Percentiles rank a stretch among this genome's conserved stretches.
Evolutionary conservation across 257 asterid genomes (phyloP).

Genomic region (Lithospermum erythrorhizon): DNA sequence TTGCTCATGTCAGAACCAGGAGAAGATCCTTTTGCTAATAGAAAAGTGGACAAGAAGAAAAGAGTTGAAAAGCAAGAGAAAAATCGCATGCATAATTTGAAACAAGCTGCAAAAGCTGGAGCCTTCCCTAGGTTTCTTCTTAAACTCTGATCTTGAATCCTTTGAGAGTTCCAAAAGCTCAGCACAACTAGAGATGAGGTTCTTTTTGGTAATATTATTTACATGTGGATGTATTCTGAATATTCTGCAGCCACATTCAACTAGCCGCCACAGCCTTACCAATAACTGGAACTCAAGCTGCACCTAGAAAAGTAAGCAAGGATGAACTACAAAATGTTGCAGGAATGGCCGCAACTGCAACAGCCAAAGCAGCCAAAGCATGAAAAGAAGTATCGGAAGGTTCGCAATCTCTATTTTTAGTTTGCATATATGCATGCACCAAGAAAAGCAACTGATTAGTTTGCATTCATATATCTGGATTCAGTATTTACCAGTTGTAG

Average conservation of each 20-base stretch:
- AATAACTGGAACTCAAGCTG: slow-evolving; percentile 62
- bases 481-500: slow-evolving; percentile 82
- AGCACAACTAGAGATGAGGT: background rate
- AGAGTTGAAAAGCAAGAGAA: slow-evolving; percentile 80
- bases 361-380: slow-evolving; percentile 84
- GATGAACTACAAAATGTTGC: slow-evolving; percentile 84
- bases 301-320: slow-evolving; percentile 60
- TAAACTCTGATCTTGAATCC: background rate
- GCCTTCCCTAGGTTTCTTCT: slow-evolving; percentile 73
- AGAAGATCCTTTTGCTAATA: slow-evolving; percentile 81
- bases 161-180: background rate
- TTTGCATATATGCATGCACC: slow-evolving; percentile 1
- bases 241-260: slow-evolving; percentile 66
- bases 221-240: background rate
- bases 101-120: slow-evolving; percentile 74
- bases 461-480: slow-evolving; percentile 5
- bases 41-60: slow-evolving; percentile 61
- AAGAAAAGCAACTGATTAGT: too few species aligned
- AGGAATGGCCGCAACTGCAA: slow-evolving; percentile 84
- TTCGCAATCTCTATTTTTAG: slow-evolving; percentile 17
- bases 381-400: slow-evolving; percentile 91
- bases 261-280: slow-evolving; percentile 89
- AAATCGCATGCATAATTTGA: slow-evolving; percentile 61
- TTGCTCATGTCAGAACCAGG: slow-evolving; percentile 50
- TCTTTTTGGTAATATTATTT: background rate